A percentile compares a stretch with the other conserved stretches of the same genome.
Evolutionary conservation across 78 protist genomes (phyloP).

Genomic region (Planoprotostelium fungivorum): DNA sequence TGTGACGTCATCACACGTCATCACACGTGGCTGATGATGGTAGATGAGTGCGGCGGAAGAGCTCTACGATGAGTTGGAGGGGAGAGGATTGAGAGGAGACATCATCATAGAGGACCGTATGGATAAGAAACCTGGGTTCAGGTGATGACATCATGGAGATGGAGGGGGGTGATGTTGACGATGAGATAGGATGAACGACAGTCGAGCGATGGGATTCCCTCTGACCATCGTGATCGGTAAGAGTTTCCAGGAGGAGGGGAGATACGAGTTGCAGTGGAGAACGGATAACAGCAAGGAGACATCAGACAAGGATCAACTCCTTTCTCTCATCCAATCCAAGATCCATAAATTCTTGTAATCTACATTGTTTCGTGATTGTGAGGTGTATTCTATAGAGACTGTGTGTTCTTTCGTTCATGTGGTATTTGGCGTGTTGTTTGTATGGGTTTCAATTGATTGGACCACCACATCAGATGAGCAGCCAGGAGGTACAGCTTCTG

Average conservation of each 20-base stretch:
- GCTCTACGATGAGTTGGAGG: neutral
- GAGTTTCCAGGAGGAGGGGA: neutral
- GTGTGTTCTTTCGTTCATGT: too few relatives aligned
- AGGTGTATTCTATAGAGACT: too few relatives aligned
- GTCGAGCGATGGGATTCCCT: neutral
- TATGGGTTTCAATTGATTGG: too few relatives aligned
- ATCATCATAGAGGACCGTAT: neutral
- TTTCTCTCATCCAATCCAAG: too few relatives aligned
- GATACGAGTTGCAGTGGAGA: neutral
- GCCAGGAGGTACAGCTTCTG: too few relatives aligned
- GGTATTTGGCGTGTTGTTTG: too few relatives aligned
- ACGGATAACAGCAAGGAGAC: neutral
- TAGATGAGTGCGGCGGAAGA: neutral
- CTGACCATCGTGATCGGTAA: neutral
- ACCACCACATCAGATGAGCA: too few relatives aligned
- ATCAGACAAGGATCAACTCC: neutral
- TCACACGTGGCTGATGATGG: neutral
- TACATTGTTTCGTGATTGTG: too few relatives aligned
- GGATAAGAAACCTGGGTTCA: neutral
- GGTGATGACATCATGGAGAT: neutral
- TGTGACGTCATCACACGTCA: neutral
- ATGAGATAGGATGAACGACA: neutral
- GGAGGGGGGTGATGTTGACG: neutral
- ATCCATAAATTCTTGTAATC: too few relatives aligned
- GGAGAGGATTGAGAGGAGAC: neutral